Conservation (phyloP, 495 filamentous ascomycete species). For the Penicillium flavigenum region DNA sequence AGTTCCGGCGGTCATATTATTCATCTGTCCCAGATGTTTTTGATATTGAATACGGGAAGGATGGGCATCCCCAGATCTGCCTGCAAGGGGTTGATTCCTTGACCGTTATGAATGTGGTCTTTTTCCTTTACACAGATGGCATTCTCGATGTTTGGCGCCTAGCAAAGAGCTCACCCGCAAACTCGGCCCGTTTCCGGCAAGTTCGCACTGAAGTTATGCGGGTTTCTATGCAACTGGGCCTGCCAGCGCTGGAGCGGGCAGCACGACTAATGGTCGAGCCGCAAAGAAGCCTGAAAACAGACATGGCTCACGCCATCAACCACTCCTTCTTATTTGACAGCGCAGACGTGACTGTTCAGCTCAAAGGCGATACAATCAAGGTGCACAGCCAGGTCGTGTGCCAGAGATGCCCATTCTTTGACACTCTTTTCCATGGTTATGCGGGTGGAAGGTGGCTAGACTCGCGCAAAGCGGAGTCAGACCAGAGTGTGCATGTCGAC, state of each 20-base stretch:
- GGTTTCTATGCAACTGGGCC: conserved; percentile 62
- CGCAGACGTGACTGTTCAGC: conserved; percentile 72
- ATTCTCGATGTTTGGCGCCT: conserved; percentile 83
- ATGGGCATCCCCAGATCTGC: conserved; percentile 52
- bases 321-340: conserved; percentile 69
- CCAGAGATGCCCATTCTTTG: conserved; percentile 87
- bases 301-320: conserved; percentile 64
- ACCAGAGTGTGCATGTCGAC: conserved; percentile 68
- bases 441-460: conserved; percentile 81
- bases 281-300: conserved; percentile 58
- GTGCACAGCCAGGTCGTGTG: conserved; percentile 79
- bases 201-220: conserved; percentile 82
- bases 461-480: conserved; percentile 55
- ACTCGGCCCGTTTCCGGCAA: conserved; percentile 70
- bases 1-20: conserved; percentile 46
- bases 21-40: conserved; percentile 57
- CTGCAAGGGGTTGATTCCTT: conserved; percentile 71
- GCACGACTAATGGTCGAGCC: conserved; percentile 70
- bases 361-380: conserved; percentile 62
- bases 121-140: conserved; percentile 79
- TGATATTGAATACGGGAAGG: conserved; percentile 51
- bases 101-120: conserved; percentile 71
- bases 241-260: conserved; percentile 68
- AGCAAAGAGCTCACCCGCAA: conserved; percentile 57
- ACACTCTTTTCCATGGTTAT: conserved; percentile 82